Evolutionary conservation across 1,284 basidiomycete species (phyloP).

Genomic region (Melanopsichium pennsylvanicum): DNA sequence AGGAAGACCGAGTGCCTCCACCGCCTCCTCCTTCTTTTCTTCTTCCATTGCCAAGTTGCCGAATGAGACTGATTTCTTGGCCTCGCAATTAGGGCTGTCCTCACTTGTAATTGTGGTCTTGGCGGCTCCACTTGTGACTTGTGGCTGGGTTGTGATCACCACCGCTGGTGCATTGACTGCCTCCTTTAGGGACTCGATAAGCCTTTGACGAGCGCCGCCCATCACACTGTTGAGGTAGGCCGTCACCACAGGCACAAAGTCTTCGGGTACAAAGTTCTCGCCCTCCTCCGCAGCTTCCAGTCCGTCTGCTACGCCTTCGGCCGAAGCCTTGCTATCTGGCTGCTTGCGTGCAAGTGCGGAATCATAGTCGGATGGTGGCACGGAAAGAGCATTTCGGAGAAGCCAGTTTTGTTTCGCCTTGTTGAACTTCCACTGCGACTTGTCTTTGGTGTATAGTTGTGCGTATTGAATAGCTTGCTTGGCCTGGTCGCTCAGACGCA

Average conservation of each 20-base stretch:
- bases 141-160: conserved; percentile 5
- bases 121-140: conserved; percentile 1
- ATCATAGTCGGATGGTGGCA: conserved; percentile 39
- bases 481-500: conserved; percentile 40
- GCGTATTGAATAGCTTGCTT: conserved; percentile 48
- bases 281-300: conserved; percentile 31
- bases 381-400: conserved; percentile 36
- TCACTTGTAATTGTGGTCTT: conserved; percentile 2
- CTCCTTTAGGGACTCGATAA: conserved; percentile 37
- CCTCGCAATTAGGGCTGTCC: neutral
- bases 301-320: conserved; percentile 6
- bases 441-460: conserved; percentile 29
- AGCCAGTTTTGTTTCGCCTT: conserved; percentile 54
- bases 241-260: conserved; percentile 32
- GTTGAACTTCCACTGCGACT: conserved; percentile 49
- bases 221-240: conserved; percentile 44
- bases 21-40: conserved; percentile 28
- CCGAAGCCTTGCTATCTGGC: conserved; percentile 2
- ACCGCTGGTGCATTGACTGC: conserved; percentile 28
- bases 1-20: conserved; percentile 15
- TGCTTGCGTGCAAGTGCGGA: conserved; percentile 23
- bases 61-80: conserved; percentile 37
- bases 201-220: conserved; percentile 37
- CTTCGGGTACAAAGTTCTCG: conserved; percentile 43
- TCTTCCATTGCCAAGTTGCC: conserved; percentile 31